These are phyloP conservation scores for Sabuloglossum arenarium DNA, from an alignment of 495 filamentous ascomycete species.

Conservation along the genomic window DNA sequence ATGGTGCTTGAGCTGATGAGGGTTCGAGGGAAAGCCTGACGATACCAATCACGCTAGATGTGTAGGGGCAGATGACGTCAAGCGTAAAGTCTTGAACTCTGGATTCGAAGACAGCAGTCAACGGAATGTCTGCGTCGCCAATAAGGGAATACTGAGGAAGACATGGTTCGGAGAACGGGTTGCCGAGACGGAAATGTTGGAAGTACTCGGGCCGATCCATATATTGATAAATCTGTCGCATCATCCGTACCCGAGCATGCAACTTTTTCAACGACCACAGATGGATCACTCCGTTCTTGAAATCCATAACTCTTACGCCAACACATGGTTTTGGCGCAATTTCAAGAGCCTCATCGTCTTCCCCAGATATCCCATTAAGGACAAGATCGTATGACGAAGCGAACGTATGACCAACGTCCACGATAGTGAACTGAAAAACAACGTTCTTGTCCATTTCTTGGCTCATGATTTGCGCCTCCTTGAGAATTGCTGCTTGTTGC, in stretches of 20 bases:
- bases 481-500: conserved; percentile 66
- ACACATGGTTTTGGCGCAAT: conserved; percentile 74
- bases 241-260: conserved; percentile 61
- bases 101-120: conserved; percentile 86
- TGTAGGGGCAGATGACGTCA: conserved; percentile 84
- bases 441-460: conserved; percentile 87
- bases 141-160: conserved; percentile 84
- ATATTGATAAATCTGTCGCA: conserved; percentile 95
- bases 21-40: conserved; percentile 82
- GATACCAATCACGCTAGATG: conserved; percentile 68
- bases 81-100: conserved; percentile 85
- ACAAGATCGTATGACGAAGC: conserved; percentile 93
- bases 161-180: conserved; percentile 75
- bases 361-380: conserved; percentile 75
- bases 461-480: conserved; percentile 96
- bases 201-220: conserved; percentile 85
- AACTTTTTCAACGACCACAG: conserved; percentile 92
- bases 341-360: conserved; percentile 70
- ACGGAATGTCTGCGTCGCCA: conserved; percentile 82
- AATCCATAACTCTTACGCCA: conserved; percentile 79
- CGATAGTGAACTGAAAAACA: conserved; percentile 85
- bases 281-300: conserved; percentile 66
- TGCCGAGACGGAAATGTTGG: conserved; percentile 55
- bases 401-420: conserved; percentile 71
- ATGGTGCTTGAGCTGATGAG: conserved; percentile 79